These are phyloP conservation scores for Arabidopsis lyrata DNA, from an alignment of 441 rosid genomes.

Conservation along the genomic window DNA sequence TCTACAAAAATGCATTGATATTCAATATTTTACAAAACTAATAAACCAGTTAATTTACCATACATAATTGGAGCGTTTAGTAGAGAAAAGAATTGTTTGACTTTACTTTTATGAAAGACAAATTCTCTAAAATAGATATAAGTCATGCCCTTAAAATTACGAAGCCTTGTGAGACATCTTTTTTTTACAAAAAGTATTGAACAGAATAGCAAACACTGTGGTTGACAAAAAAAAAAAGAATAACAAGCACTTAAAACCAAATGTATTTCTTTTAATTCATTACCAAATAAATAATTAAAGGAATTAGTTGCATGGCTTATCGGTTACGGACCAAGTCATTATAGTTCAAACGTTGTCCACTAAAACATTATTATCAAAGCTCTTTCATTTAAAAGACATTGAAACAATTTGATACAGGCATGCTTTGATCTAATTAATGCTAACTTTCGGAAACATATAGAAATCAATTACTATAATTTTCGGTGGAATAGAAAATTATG, in stretches of 20 bases:
- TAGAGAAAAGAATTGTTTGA: background rate
- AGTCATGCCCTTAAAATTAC: background rate
- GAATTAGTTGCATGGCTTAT: slow-evolving; percentile 43
- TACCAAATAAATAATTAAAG: slow-evolving; percentile 5
- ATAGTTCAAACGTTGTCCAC: slow-evolving; percentile 23
- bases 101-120: background rate
- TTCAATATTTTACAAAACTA: background rate
- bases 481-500: slow-evolving; percentile 27
- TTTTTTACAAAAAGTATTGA: background rate
- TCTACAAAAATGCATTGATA: background rate
- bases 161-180: background rate
- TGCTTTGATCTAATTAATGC: slow-evolving; percentile 44
- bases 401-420: slow-evolving; percentile 36
- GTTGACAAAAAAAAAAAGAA: background rate
- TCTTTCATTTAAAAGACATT: slow-evolving; percentile 22
- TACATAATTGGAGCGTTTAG: background rate
- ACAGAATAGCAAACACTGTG: background rate
- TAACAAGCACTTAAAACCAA: background rate
- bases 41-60: background rate
- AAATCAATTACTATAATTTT: slow-evolving; percentile 8
- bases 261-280: background rate
- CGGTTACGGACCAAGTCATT: slow-evolving; percentile 38
- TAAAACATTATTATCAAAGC: slow-evolving; percentile 39
- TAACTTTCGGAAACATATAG: slow-evolving; percentile 36
- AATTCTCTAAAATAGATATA: background rate